Conservation (phyloP, 2,329 filamentous ascomycete species). For the Ceratocystis destructans region DNA sequence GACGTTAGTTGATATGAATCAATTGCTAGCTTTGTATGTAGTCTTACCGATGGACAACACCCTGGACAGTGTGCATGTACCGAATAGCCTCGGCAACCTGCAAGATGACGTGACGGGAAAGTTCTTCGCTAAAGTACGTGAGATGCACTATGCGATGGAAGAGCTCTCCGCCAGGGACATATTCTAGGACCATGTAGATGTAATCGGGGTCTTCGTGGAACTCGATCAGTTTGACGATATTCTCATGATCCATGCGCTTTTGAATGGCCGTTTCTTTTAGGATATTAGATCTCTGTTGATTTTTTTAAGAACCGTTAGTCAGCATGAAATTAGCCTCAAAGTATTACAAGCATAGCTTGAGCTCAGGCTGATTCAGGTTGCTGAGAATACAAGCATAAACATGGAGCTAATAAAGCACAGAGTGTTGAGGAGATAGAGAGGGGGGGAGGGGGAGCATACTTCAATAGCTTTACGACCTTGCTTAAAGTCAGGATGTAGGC, state of each 20-base stretch:
- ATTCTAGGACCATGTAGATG: slow-evolving; percentile 92
- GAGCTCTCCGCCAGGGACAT: slow-evolving; percentile 87
- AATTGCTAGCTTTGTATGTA: not conserved
- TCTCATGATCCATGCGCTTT: slow-evolving; percentile 90
- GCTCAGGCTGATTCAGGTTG: not conserved
- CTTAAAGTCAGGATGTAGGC: slow-evolving; percentile 93
- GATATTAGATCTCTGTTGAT: slow-evolving; percentile 74
- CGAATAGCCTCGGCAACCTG: slow-evolving; percentile 88
- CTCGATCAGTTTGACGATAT: slow-evolving; percentile 85
- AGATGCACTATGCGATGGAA: slow-evolving; percentile 98
- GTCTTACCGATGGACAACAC: slow-evolving; percentile 87
- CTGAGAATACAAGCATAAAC: not conserved
- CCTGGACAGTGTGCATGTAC: slow-evolving; percentile 87
- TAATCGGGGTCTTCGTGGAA: slow-evolving; percentile 90
- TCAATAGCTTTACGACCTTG: slow-evolving; percentile 91
- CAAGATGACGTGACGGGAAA: slow-evolving; percentile 84
- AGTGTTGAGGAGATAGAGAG: not conserved
- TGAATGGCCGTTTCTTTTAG: slow-evolving; percentile 98
- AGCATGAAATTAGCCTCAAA: not conserved
- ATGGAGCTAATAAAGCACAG: slow-evolving; percentile 19
- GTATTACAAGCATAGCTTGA: not conserved
- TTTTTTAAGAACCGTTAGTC: not conserved
- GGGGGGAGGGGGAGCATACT: slow-evolving; percentile 46
- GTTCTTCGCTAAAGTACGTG: slow-evolving; percentile 94
- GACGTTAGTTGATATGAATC: not conserved